phyloP scores from a whole-genome alignment of 2,329 filamentous ascomycete species.

The Ceratocystis cubensis region DNA sequence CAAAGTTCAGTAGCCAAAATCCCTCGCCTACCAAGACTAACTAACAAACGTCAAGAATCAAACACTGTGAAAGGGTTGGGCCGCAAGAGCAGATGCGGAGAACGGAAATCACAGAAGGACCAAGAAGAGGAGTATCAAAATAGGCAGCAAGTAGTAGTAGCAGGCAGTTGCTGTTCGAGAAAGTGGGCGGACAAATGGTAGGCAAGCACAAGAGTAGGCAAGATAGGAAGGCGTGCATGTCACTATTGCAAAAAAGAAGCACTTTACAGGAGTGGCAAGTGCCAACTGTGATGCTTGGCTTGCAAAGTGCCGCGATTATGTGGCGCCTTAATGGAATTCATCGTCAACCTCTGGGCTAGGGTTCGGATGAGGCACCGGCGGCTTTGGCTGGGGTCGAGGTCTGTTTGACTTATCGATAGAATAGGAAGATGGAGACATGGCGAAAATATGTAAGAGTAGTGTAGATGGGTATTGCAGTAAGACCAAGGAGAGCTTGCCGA shows the following conservation, averaged over 20 bases:
- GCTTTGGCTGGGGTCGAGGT: conserved; percentile 26
- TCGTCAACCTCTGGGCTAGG: conserved; percentile 22
- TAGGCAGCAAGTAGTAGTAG: not conserved
- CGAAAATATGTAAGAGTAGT: not conserved
- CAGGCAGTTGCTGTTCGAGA: not conserved
- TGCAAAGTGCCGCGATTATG: too few species aligned
- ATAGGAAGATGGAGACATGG: not conserved
- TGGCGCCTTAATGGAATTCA: not conserved
- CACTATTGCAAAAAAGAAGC: not conserved
- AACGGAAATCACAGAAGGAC: not conserved
- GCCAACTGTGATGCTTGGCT: not conserved
- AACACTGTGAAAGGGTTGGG: not conserved
- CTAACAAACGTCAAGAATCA: not conserved
- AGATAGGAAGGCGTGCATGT: not conserved
- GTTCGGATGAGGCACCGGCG: conserved; percentile 27
- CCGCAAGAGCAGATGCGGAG: not conserved
- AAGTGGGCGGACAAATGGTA: not conserved
- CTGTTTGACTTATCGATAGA: conserved; percentile 22
- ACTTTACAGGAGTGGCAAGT: not conserved
- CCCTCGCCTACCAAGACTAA: not conserved
- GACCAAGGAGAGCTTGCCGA: not conserved
- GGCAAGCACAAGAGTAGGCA: not conserved
- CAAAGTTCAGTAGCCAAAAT: not conserved
- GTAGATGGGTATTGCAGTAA: not conserved
- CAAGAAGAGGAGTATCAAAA: not conserved